Conservation (phyloP, 257 asterid species). For the Salvia splendens region DNA sequence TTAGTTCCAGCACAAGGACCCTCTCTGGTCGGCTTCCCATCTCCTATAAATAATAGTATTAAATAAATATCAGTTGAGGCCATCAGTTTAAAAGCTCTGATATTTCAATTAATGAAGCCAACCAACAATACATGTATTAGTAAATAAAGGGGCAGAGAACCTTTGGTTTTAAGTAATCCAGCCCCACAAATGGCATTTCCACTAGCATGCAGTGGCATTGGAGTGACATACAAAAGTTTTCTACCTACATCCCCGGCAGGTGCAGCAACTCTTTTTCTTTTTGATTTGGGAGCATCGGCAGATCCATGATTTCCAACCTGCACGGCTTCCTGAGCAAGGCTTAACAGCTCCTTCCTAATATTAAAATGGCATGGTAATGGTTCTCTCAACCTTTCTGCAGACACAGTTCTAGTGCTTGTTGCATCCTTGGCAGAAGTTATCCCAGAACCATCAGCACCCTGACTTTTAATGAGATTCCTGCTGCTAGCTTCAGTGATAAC, state of each 20-base stretch:
- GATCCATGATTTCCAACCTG: slow-evolving; percentile 51
- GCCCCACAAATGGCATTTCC: slow-evolving; percentile 71
- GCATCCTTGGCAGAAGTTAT: slow-evolving; percentile 81
- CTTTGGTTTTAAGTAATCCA: slow-evolving; percentile 62
- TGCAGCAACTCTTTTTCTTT: slow-evolving; percentile 84
- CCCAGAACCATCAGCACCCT: slow-evolving; percentile 93
- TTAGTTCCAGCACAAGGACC: slow-evolving; percentile 93
- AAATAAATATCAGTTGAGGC: slow-evolving; percentile 8
- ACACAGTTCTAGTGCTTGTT: slow-evolving; percentile 62
- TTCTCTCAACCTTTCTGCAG: slow-evolving; percentile 69
- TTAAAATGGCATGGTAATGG: slow-evolving; percentile 55
- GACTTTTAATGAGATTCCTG: slow-evolving; percentile 62
- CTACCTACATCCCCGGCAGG: slow-evolving; percentile 57
- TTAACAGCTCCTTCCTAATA: slow-evolving; percentile 67
- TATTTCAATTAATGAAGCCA: neutral
- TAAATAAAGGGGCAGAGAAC: slow-evolving; percentile 29
- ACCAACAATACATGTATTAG: neutral
- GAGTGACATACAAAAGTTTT: slow-evolving; percentile 59
- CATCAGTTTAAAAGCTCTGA: neutral
- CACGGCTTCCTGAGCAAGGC: slow-evolving; percentile 67
- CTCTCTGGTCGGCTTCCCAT: slow-evolving; percentile 62
- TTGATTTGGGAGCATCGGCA: slow-evolving; percentile 54
- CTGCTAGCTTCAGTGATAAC: slow-evolving; percentile 37
- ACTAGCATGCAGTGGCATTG: slow-evolving; percentile 85
- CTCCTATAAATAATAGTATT: slow-evolving; percentile 38